Conservation (phyloP, 371 early-diverging fungal genomes). For the Mucor plumbeus region DNA sequence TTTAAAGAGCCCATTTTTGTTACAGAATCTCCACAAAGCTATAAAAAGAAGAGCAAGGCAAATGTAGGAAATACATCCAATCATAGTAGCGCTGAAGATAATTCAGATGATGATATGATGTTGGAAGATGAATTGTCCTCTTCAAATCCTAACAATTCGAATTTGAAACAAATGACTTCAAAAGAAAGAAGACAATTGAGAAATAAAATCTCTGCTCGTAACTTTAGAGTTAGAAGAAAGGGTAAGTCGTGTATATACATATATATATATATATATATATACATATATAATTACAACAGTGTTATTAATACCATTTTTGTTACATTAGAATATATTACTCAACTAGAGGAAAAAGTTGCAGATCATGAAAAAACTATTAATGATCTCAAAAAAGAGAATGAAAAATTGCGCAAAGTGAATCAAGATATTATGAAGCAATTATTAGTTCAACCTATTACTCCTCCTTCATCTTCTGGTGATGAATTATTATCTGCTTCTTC, state of each 20-base stretch:
- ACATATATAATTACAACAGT: too few relatives aligned
- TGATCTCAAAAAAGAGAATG: conserved; percentile 26
- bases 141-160: neutral
- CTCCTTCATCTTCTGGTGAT: conserved; percentile 21
- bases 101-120: conserved; percentile 26
- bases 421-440: conserved; percentile 25
- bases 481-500: conserved; percentile 5
- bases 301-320: too few relatives aligned
- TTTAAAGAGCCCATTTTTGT: conserved; percentile 32
- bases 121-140: conserved; percentile 20
- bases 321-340: conserved; percentile 68
- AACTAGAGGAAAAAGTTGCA: conserved; percentile 60
- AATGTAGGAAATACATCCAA: neutral
- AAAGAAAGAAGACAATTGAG: conserved; percentile 84
- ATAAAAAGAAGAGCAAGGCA: conserved; percentile 26
- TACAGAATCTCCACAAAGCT: conserved; percentile 26
- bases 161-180: conserved; percentile 62
- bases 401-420: conserved; percentile 20
- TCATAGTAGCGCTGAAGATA: conserved; percentile 24
- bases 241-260: conserved; percentile 48
- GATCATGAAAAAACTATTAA: conserved; percentile 31
- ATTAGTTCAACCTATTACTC: conserved; percentile 62
- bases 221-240: conserved; percentile 87
- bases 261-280: neutral
- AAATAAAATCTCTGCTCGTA: conserved; percentile 90